Evolutionary conservation across 768 basidiomycete species (phyloP).

Genomic region (Hygrophoropsis aurantiaca): DNA sequence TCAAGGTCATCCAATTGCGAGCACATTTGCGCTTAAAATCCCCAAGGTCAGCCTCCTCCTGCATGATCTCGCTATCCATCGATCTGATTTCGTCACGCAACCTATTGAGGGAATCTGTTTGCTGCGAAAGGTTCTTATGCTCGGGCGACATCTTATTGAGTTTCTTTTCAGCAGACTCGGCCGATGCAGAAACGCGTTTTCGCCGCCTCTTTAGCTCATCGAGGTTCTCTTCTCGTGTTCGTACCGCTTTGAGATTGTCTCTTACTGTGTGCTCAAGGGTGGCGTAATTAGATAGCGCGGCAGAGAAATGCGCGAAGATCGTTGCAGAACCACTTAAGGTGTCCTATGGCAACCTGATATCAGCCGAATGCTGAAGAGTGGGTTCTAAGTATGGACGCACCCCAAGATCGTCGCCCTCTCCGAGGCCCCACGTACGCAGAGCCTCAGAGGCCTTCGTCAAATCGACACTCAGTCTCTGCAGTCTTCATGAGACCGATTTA

Average conservation of each 20-base stretch:
- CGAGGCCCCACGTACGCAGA: conserved; percentile 67
- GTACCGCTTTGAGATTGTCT: conserved; percentile 74
- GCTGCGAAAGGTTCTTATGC: conserved; percentile 76
- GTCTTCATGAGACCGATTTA: conserved; percentile 31
- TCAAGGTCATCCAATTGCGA: conserved; percentile 72
- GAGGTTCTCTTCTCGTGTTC: conserved; percentile 80
- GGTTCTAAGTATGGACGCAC: conserved; percentile 40
- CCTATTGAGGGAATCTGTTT: conserved; percentile 69
- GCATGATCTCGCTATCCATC: conserved; percentile 82
- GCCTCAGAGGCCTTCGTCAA: conserved; percentile 71
- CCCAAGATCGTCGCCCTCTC: conserved; percentile 81
- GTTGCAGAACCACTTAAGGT: conserved; percentile 68
- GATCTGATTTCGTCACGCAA: conserved; percentile 74
- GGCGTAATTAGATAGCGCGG: conserved; percentile 68
- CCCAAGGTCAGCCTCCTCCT: conserved; percentile 74
- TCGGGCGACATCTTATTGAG: conserved; percentile 87
- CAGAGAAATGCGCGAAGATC: conserved; percentile 65
- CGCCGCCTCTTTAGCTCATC: conserved; percentile 75
- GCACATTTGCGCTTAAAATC: conserved; percentile 80
- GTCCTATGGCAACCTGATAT: conserved; percentile 49
- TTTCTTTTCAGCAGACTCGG: conserved; percentile 86
- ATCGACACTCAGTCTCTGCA: conserved; percentile 68
- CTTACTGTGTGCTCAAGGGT: conserved; percentile 63
- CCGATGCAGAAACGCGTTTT: conserved; percentile 62
- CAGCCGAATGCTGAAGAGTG: not conserved